Evolutionary conservation across 2,329 filamentous ascomycete genomes (phyloP).

Genomic region (Cordyceps sp.): DNA sequence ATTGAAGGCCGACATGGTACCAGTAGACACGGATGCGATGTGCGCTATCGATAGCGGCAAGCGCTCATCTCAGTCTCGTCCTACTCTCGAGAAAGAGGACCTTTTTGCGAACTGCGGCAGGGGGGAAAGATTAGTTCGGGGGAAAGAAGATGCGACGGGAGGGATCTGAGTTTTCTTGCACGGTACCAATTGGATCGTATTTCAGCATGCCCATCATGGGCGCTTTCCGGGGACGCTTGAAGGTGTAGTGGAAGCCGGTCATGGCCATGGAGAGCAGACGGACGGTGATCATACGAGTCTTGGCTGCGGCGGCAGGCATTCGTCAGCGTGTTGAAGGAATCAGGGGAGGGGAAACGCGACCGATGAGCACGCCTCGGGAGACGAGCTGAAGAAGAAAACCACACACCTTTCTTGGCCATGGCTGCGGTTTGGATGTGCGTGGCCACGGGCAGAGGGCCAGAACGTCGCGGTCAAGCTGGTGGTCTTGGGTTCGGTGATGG

Average conservation of each 20-base stretch:
- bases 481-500: too few relatives aligned
- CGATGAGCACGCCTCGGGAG: background rate
- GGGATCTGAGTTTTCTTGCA: too few relatives aligned
- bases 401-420: slow-evolving; percentile 12
- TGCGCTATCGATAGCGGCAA: too few relatives aligned
- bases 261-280: slow-evolving; percentile 96
- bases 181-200: slow-evolving; percentile 84
- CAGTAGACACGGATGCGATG: too few relatives aligned
- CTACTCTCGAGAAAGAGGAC: slow-evolving; percentile 93
- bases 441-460: too few relatives aligned
- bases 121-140: background rate
- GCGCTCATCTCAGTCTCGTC: slow-evolving; percentile 50
- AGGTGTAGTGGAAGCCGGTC: slow-evolving; percentile 94
- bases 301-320: slow-evolving; percentile 34
- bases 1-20: too few relatives aligned
- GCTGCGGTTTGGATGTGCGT: background rate
- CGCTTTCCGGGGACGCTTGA: slow-evolving; percentile 64
- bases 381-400: background rate
- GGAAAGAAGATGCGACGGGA: background rate
- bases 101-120: slow-evolving; percentile 63
- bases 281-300: slow-evolving; percentile 83
- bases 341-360: background rate
- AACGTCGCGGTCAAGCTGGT: too few relatives aligned
- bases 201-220: slow-evolving; percentile 93
- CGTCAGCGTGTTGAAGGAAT: background rate